Percentiles rank a stretch among this genome's conserved stretches.
Conservation (phyloP, 140 eudicot species). For the Cichorium intybus region DNA sequence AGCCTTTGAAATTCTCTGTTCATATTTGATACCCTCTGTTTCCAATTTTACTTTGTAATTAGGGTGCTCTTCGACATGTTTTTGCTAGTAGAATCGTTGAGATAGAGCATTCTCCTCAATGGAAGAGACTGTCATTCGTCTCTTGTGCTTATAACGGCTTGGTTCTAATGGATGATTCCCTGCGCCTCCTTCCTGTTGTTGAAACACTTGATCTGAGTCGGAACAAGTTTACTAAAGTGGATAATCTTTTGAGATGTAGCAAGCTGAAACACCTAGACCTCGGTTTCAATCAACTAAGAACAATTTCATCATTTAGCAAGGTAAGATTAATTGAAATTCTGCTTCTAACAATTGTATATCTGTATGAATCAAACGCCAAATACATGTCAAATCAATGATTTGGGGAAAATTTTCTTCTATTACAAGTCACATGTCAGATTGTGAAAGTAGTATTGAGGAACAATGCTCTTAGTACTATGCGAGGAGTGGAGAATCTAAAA, state of each 20-base stretch:
- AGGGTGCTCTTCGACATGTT: slow-evolving; percentile 92
- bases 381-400: not conserved
- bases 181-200: slow-evolving; percentile 75
- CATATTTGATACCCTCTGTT: too few relatives aligned
- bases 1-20: too few relatives aligned
- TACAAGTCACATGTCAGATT: slow-evolving; percentile 50
- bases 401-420: not conserved
- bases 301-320: slow-evolving; percentile 63
- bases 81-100: slow-evolving; percentile 83
- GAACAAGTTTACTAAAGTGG: slow-evolving; percentile 84
- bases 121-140: slow-evolving; percentile 72
- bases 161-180: slow-evolving; percentile 89
- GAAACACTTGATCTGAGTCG: slow-evolving; percentile 95
- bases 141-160: slow-evolving; percentile 84
- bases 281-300: slow-evolving; percentile 82
- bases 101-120: slow-evolving; percentile 73
- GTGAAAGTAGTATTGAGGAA: slow-evolving; percentile 80
- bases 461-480: slow-evolving; percentile 74
- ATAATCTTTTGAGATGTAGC: slow-evolving; percentile 72
- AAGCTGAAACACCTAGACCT: slow-evolving; percentile 81
- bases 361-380: not conserved
- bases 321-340: slow-evolving; percentile 29
- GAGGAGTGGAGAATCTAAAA: slow-evolving; percentile 70
- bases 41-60: too few relatives aligned
- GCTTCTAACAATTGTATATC: not conserved